Evolutionary conservation across 768 basidiomycete species (phyloP).

Genomic region (Panellus pusillus): DNA sequence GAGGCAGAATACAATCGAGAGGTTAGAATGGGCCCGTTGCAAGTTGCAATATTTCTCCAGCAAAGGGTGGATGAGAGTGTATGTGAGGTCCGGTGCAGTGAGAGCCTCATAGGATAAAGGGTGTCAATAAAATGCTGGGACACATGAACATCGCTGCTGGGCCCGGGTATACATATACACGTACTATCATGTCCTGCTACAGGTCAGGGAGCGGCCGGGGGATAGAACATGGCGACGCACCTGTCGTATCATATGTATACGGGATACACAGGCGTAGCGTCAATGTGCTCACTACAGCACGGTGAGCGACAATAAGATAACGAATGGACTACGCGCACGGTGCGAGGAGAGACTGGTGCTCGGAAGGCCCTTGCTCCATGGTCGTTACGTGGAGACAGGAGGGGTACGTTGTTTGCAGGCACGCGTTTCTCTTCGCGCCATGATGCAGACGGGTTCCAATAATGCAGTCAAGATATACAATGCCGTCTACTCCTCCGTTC

Average conservation of each 20-base stretch:
- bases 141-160: slow-evolving; percentile 6
- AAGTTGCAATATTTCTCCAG: slow-evolving; percentile 81
- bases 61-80: slow-evolving; percentile 85
- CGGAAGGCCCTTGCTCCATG: slow-evolving; percentile 29
- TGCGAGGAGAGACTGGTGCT: slow-evolving; percentile 43
- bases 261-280: slow-evolving; percentile 69
- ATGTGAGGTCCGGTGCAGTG: slow-evolving; percentile 83
- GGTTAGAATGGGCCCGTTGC: slow-evolving; percentile 67
- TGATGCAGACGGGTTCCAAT: slow-evolving; percentile 50
- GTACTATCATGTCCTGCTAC: slow-evolving; percentile 61
- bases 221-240: slow-evolving; percentile 1
- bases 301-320: slow-evolving; percentile 4
- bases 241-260: slow-evolving; percentile 56
- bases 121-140: slow-evolving; percentile 82
- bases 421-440: slow-evolving; percentile 28
- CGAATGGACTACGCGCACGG: slow-evolving; percentile 31
- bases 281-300: slow-evolving; percentile 47
- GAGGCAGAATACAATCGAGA: slow-evolving; percentile 84
- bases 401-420: slow-evolving; percentile 20
- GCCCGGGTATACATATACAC: slow-evolving; percentile 5
- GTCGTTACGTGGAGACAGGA: slow-evolving; percentile 23
- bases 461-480: slow-evolving; percentile 85
- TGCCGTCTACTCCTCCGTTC: slow-evolving; percentile 89
- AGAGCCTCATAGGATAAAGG: slow-evolving; percentile 77
- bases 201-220: background rate